Conservation (phyloP, 192 early-diverging fungal genomes). For the Coemansia sp. region DNA sequence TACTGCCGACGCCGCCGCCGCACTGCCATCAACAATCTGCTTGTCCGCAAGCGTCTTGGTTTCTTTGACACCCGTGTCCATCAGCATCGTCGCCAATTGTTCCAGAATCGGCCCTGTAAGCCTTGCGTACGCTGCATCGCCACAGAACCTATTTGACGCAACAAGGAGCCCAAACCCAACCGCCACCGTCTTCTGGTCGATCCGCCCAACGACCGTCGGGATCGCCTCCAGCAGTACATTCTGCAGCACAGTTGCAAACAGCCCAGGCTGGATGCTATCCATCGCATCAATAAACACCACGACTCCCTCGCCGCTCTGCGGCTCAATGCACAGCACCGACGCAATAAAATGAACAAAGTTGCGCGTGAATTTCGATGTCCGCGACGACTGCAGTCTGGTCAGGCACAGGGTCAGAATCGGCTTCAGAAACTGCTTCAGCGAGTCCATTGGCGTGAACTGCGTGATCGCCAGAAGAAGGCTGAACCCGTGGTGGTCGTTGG, state of each 20-base stretch:
- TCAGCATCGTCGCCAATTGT: constrained; percentile 41
- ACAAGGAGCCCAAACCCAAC: constrained; percentile 48
- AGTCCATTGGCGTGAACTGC: constrained; percentile 69
- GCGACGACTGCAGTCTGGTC: constrained; percentile 53
- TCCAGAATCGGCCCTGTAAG: constrained; percentile 29
- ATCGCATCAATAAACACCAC: constrained; percentile 33
- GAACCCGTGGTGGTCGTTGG: constrained; percentile 86
- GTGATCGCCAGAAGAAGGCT: constrained; percentile 77
- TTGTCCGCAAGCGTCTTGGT: constrained; percentile 36
- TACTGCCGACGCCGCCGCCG: constrained; percentile 22
- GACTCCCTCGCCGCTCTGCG: constrained; percentile 22
- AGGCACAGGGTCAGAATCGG: constrained; percentile 64
- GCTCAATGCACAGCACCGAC: constrained; percentile 36
- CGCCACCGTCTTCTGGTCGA: constrained; percentile 52
- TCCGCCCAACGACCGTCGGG: constrained; percentile 33
- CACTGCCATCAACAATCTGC: constrained; percentile 20
- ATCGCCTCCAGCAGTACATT: constrained; percentile 47
- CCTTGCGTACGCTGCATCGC: constrained; percentile 10
- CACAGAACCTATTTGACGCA: constrained; percentile 30
- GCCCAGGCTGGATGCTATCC: constrained; percentile 45
- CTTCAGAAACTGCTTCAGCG: constrained; percentile 57
- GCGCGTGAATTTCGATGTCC: constrained; percentile 37
- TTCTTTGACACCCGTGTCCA: constrained; percentile 43
- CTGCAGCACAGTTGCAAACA: constrained; percentile 43
- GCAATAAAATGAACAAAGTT: constrained; percentile 48